Conservation (phyloP, 108 stramenopile species). For the Nitzschia inconspicua region DNA sequence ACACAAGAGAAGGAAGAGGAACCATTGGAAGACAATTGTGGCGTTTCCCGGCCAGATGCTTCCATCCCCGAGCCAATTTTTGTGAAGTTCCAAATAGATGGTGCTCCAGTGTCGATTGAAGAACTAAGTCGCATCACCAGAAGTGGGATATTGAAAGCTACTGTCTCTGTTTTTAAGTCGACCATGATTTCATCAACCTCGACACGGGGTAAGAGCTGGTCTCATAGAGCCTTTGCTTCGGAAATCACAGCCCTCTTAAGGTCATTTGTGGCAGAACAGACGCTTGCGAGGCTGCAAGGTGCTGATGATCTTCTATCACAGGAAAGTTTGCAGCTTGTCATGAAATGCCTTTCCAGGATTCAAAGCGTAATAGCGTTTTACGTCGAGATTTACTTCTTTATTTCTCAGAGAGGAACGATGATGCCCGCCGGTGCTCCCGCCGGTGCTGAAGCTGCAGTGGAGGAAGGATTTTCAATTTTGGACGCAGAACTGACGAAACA, state of each 20-base stretch:
- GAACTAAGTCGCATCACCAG: conserved; percentile 35
- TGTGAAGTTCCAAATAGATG: conserved; percentile 50
- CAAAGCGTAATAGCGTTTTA: conserved; percentile 35
- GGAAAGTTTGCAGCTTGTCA: conserved; percentile 42
- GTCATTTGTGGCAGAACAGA: conserved; percentile 63
- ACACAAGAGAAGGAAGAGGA: too few species aligned
- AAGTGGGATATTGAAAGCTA: conserved; percentile 41
- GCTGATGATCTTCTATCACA: conserved; percentile 30
- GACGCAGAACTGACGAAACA: conserved; percentile 17
- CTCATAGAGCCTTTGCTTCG: conserved; percentile 33
- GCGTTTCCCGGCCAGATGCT: background rate
- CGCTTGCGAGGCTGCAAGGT: conserved; percentile 53
- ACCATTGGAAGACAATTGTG: background rate
- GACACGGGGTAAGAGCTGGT: background rate
- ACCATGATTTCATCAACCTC: too few species aligned
- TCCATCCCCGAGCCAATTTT: conserved; percentile 42
- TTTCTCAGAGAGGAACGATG: conserved; percentile 46
- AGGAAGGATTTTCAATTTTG: conserved; percentile 43
- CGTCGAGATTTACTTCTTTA: conserved; percentile 59
- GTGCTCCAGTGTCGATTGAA: conserved; percentile 18
- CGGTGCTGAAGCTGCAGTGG: conserved; percentile 53
- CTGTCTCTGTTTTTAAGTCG: conserved; percentile 38
- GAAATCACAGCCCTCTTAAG: conserved; percentile 43
- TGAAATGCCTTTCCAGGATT: conserved; percentile 51
- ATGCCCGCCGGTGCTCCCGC: conserved; percentile 50